Conservation (phyloP, 306 rosid species). For the Senna siamea region DNA sequence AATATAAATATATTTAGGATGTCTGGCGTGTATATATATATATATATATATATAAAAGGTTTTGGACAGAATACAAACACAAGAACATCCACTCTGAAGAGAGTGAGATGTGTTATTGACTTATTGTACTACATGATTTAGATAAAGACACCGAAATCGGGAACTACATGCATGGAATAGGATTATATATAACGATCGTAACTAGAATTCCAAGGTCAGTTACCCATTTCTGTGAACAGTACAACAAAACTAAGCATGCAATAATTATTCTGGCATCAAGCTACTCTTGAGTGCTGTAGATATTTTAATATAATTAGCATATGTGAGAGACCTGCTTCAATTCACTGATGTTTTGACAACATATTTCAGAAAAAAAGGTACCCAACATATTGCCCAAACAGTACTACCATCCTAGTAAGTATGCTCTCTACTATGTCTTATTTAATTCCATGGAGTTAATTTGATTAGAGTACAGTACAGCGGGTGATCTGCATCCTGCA, state of each 20-base stretch:
- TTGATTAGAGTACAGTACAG: slow-evolving; percentile 4
- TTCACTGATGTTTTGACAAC: neutral
- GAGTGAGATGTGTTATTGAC: neutral
- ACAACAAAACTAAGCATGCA: slow-evolving; percentile 10
- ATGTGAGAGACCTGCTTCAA: slow-evolving; percentile 31
- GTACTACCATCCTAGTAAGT: neutral
- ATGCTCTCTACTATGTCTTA: slow-evolving; percentile 33
- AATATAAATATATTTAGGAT: too few relatives aligned
- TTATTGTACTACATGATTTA: neutral
- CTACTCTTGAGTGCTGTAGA: slow-evolving; percentile 17
- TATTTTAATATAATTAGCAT: neutral
- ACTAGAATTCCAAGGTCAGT: slow-evolving; percentile 28
- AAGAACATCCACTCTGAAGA: neutral
- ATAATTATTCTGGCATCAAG: slow-evolving; percentile 28
- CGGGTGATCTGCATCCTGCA: slow-evolving; percentile 36
- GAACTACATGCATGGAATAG: slow-evolving; percentile 15
- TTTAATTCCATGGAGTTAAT: slow-evolving; percentile 28
- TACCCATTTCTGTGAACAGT: neutral
- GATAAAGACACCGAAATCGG: slow-evolving; percentile 17
- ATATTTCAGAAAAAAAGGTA: slow-evolving; percentile 40
- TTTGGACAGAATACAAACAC: neutral
- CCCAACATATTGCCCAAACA: slow-evolving; percentile 37
- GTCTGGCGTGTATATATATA: too few relatives aligned
- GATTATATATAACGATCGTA: slow-evolving; percentile 12
- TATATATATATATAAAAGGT: too few relatives aligned